Percentiles rank a stretch among this genome's conserved stretches.
Evolutionary conservation across 2,329 filamentous ascomycete species (phyloP).

Genomic region (Paecilomyces formosus): DNA sequence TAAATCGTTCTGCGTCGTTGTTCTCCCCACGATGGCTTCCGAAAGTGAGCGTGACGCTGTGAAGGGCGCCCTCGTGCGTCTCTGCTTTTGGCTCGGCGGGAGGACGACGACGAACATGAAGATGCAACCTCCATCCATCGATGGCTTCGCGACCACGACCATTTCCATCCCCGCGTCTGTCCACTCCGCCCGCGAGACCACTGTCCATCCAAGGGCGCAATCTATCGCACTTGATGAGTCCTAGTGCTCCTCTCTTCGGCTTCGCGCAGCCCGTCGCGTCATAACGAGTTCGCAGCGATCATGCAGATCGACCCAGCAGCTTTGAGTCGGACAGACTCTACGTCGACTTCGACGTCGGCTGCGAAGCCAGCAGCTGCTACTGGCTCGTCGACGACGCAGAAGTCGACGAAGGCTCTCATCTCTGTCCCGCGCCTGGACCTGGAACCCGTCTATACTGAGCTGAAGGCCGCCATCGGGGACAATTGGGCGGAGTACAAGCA

Average conservation of each 20-base stretch:
- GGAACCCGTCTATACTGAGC: slow-evolving; percentile 54
- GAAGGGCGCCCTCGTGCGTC: background rate
- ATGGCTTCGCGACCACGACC: slow-evolving; percentile 15
- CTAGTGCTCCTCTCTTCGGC: slow-evolving; percentile 28
- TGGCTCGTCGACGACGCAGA: slow-evolving; percentile 27
- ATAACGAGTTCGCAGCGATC: slow-evolving; percentile 20
- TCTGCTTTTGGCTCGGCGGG: slow-evolving; percentile 1
- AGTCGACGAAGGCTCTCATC: slow-evolving; percentile 43
- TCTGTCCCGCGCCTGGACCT: slow-evolving; percentile 55
- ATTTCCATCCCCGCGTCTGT: slow-evolving; percentile 16
- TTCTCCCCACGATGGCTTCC: background rate
- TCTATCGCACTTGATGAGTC: slow-evolving; percentile 28
- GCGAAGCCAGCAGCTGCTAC: slow-evolving; percentile 23
- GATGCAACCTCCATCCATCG: slow-evolving; percentile 17
- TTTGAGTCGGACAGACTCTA: slow-evolving; percentile 35
- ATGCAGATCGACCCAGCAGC: slow-evolving; percentile 41
- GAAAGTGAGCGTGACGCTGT: background rate
- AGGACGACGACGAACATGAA: slow-evolving; percentile 7
- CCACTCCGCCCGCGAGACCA: slow-evolving; percentile 1
- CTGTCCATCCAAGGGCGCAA: slow-evolving; percentile 2
- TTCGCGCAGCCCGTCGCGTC: slow-evolving; percentile 33
- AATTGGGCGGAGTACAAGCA: slow-evolving; percentile 56
- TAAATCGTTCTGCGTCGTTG: background rate
- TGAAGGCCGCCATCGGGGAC: slow-evolving; percentile 53
- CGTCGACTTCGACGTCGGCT: slow-evolving; percentile 22